Conservation (phyloP, 768 basidiomycete species). For the Mycena indigotica region DNA sequence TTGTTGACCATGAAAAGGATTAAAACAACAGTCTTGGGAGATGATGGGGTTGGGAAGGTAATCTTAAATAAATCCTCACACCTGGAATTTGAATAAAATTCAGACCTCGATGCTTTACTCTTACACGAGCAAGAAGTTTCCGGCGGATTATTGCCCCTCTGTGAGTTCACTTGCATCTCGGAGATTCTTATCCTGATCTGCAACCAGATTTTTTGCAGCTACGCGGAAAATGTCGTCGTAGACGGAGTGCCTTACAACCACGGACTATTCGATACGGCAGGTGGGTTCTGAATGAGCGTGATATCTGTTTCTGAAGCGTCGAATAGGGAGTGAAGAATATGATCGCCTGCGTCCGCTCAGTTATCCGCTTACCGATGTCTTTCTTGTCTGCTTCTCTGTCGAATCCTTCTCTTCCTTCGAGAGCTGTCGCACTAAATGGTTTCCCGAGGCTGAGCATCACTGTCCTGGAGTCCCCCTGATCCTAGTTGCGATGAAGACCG, state of each 20-base stretch:
- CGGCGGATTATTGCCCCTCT: not conserved
- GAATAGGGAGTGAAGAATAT: constrained; percentile 78
- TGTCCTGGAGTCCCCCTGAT: constrained; percentile 85
- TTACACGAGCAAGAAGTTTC: not conserved
- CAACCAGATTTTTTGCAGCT: not conserved
- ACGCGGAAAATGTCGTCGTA: not conserved
- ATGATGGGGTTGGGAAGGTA: too few species aligned
- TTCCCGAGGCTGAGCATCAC: constrained; percentile 85
- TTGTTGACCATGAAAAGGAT: too few species aligned
- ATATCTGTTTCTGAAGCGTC: not conserved
- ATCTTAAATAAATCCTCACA: too few species aligned
- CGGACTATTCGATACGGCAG: not conserved
- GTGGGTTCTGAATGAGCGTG: not conserved
- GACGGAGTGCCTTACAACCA: not conserved
- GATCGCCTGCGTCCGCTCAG: constrained; percentile 81
- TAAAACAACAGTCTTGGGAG: too few species aligned
- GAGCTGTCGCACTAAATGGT: constrained; percentile 91
- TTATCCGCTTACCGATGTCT: constrained; percentile 86
- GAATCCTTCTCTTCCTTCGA: constrained; percentile 81
- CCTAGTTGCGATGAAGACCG: constrained; percentile 82
- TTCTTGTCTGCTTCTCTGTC: constrained; percentile 84
- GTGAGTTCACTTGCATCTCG: not conserved
- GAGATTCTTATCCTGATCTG: not conserved
- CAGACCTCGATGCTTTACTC: not conserved
- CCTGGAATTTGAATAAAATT: too few species aligned